Conservation (phyloP, 1,284 basidiomycete species). For the Apiotrichum gracile region DNA sequence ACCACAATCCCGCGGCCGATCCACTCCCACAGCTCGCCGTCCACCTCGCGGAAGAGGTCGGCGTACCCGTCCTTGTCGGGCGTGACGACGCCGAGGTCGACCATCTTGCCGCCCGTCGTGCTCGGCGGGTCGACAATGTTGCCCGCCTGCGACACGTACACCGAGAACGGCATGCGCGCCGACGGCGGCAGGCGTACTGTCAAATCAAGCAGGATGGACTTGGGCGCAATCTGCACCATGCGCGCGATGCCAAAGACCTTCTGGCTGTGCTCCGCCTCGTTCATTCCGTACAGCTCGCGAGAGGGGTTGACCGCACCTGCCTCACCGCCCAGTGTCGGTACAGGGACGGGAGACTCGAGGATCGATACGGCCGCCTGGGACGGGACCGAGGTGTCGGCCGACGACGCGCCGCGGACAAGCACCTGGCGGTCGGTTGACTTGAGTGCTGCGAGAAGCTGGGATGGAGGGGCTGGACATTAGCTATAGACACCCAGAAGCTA, state of each 20-base stretch:
- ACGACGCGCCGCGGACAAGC: conserved; percentile 45
- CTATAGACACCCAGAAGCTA: neutral
- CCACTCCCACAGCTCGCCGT: conserved; percentile 47
- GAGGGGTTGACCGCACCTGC: conserved; percentile 22
- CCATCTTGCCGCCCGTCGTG: conserved; percentile 37
- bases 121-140: conserved; percentile 44
- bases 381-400: conserved; percentile 21
- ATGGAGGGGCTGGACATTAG: conserved; percentile 41
- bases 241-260: conserved; percentile 49
- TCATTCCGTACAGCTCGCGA: conserved; percentile 32
- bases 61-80: conserved; percentile 47
- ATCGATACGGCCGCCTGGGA: conserved; percentile 45
- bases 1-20: conserved; percentile 47
- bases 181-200: conserved; percentile 41
- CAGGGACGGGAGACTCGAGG: conserved; percentile 44
- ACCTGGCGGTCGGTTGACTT: conserved; percentile 48
- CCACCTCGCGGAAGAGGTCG: conserved; percentile 47
- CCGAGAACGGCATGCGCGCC: conserved; percentile 7
- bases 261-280: conserved; percentile 41
- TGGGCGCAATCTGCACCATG: conserved; percentile 46
- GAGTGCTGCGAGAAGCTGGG: conserved; percentile 42
- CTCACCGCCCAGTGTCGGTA: conserved; percentile 17
- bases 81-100: conserved; percentile 33
- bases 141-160: conserved; percentile 45
- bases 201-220: conserved; percentile 44